phyloP scores from a whole-genome alignment of 768 basidiomycete species.

The Leccinum rimulosum region DNA sequence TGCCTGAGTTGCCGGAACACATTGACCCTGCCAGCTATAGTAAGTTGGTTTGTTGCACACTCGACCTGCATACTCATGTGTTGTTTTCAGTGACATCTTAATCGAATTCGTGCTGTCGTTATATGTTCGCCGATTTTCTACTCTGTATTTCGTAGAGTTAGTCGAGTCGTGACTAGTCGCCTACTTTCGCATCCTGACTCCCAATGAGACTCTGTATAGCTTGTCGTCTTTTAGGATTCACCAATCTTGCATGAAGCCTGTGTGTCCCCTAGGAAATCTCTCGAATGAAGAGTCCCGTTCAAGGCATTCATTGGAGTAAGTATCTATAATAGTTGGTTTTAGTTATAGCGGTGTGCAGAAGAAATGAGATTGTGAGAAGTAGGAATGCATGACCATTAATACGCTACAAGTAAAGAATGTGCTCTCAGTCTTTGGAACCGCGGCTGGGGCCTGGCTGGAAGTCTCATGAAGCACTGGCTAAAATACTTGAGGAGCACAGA shows the following conservation, averaged over 20 bases:
- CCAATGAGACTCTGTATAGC: slow-evolving; percentile 39
- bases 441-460: slow-evolving; percentile 9
- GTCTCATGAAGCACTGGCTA: slow-evolving; percentile 21
- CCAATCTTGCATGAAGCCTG: background rate
- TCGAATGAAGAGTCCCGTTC: no score
- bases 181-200: background rate
- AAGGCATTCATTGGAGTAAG: no score
- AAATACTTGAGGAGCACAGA: slow-evolving; percentile 20
- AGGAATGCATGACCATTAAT: no score
- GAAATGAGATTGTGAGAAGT: no score
- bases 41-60: slow-evolving; percentile 40
- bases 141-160: slow-evolving; percentile 18
- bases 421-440: background rate
- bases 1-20: slow-evolving; percentile 90
- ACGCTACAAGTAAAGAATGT: background rate
- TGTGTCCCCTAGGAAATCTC: no score
- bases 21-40: slow-evolving; percentile 96
- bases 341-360: no score
- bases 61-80: background rate
- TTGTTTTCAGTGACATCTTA: slow-evolving; percentile 42
- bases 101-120: slow-evolving; percentile 23
- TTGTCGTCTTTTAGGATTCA: background rate
- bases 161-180: slow-evolving; percentile 82
- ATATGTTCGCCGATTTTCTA: slow-evolving; percentile 7
- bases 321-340: no score